phyloP scores from a whole-genome alignment of 257 asterid species.

The Petrea volubilis region DNA sequence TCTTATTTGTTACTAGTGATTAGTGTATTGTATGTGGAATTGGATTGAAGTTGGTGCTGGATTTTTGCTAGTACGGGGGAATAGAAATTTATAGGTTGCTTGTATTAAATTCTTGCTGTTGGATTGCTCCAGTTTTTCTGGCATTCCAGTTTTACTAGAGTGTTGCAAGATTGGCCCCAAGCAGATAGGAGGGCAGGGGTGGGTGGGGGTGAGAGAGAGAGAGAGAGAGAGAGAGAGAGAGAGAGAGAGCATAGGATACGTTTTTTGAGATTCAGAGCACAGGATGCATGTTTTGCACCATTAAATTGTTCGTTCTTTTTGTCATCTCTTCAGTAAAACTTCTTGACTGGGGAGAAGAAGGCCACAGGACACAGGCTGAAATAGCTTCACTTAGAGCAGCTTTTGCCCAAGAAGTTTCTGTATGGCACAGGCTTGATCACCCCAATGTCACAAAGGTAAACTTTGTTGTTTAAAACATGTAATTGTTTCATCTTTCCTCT shows the following conservation, averaged over 20 bases:
- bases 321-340: constrained; percentile 58
- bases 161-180: background rate
- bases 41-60: background rate
- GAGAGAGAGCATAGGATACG: background rate
- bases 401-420: constrained; percentile 82
- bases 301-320: background rate
- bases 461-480: background rate
- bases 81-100: background rate
- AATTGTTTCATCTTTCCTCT: background rate
- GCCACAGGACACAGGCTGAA: constrained; percentile 63
- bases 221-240: too few species aligned
- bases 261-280: background rate
- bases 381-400: constrained; percentile 68
- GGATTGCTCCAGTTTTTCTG: background rate
- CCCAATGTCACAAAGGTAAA: constrained; percentile 88
- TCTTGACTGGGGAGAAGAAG: constrained; percentile 92
- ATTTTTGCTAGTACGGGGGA: background rate
- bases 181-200: too few species aligned
- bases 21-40: background rate
- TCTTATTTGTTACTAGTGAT: background rate
- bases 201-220: too few species aligned
- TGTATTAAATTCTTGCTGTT: background rate
- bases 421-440: constrained; percentile 92
- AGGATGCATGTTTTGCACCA: background rate
- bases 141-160: background rate